Evolutionary conservation across 768 basidiomycete species (phyloP).

Genomic region (Xerocomellus intermedius): DNA sequence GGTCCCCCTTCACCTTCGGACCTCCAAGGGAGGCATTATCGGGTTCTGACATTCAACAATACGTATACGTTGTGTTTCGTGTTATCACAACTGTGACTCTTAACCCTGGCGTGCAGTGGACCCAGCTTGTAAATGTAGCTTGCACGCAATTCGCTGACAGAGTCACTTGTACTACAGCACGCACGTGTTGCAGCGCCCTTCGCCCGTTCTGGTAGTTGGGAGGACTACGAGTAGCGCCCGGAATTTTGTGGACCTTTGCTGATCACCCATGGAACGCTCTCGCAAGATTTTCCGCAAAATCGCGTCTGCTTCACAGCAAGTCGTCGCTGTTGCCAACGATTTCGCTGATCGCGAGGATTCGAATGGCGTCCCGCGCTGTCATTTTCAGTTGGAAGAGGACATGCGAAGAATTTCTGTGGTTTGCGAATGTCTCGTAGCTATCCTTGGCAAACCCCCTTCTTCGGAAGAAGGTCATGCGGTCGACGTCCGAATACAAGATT

Average conservation of each 20-base stretch:
- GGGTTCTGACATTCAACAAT: too few species aligned
- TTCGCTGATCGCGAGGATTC: background rate
- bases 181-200: too few species aligned
- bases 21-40: too few species aligned
- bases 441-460: background rate
- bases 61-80: too few species aligned
- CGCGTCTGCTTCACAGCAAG: background rate
- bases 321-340: background rate
- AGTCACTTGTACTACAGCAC: too few species aligned
- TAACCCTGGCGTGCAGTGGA: too few species aligned
- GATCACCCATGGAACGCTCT: constrained; percentile 4
- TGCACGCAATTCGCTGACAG: too few species aligned
- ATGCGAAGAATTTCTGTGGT: constrained; percentile 7
- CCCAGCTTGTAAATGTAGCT: too few species aligned
- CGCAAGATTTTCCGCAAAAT: constrained; percentile 1
- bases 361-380: background rate
- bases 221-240: too few species aligned
- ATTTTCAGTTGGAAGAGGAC: constrained; percentile 4
- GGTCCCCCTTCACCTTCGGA: too few species aligned
- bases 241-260: background rate
- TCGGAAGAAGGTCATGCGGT: background rate
- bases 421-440: background rate
- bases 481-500: constrained; percentile 1
- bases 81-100: too few species aligned
- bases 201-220: too few species aligned